These are phyloP conservation scores for Veloboletus limbatus DNA, from an alignment of 1,284 basidiomycete genomes.

Conservation along the genomic window DNA sequence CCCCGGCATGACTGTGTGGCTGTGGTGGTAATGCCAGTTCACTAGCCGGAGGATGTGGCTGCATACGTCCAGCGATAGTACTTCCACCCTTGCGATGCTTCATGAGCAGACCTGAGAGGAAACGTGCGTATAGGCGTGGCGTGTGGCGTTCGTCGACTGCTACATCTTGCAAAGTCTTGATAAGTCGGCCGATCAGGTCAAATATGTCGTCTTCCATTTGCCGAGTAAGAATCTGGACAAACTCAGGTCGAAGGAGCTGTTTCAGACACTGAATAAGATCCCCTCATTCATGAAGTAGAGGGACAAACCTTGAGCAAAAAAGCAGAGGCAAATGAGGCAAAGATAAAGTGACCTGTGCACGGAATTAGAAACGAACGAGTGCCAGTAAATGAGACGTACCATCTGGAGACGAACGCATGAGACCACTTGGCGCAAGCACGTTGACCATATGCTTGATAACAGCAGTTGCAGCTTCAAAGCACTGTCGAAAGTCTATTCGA, in stretches of 20 bases:
- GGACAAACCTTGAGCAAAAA: slow-evolving; percentile 72
- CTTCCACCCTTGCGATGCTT: slow-evolving; percentile 65
- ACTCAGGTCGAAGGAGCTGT: slow-evolving; percentile 73
- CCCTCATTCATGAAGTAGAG: background rate
- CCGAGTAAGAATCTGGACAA: slow-evolving; percentile 51
- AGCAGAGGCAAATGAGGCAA: slow-evolving; percentile 81
- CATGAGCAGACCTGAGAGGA: slow-evolving; percentile 66
- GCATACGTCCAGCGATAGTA: slow-evolving; percentile 29
- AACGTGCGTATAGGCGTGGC: slow-evolving; percentile 76
- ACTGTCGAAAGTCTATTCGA: slow-evolving; percentile 34
- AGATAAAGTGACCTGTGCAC: slow-evolving; percentile 70
- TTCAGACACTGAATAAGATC: background rate
- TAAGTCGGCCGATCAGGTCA: slow-evolving; percentile 67
- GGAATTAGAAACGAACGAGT: background rate
- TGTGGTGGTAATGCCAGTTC: slow-evolving; percentile 18
- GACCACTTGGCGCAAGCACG: slow-evolving; percentile 65
- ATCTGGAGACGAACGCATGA: slow-evolving; percentile 81
- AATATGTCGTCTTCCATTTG: slow-evolving; percentile 69
- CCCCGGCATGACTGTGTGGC: slow-evolving; percentile 1
- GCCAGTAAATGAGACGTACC: slow-evolving; percentile 39
- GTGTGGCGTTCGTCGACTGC: slow-evolving; percentile 82
- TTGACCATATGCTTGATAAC: slow-evolving; percentile 68
- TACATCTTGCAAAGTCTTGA: slow-evolving; percentile 68
- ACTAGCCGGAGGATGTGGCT: slow-evolving; percentile 28
- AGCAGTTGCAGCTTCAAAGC: slow-evolving; percentile 65